Evolutionary conservation across 2,329 filamentous ascomycete species (phyloP), one percentile per base, ranked within the genome.

Genomic region (Didymella keratinophila): DNA sequence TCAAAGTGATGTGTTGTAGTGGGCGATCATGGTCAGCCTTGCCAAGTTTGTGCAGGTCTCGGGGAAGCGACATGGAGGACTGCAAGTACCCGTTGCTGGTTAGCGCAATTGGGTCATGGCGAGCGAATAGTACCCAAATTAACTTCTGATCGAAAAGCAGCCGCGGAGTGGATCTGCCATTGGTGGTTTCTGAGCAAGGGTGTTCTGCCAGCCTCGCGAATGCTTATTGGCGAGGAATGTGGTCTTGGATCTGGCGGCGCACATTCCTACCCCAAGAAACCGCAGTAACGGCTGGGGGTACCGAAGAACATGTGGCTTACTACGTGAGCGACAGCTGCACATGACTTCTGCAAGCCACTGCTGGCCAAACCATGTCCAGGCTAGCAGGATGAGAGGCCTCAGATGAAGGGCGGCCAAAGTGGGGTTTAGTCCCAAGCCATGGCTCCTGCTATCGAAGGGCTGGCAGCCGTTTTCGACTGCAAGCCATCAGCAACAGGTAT

Each of bases 401-500:
- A 57, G 49, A 62, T 48, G 54, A 64, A 67, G 64, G 51, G 65
- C 63, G 59, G 64, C 49, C 62, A 59, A 49, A 51, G 64, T 62
- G 58, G 51, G 68, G 73, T 62, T 64, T 68, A 70, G 64, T 66
- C 50, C 36, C 62, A 60, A 58, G 64, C 49, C 58, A 60, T 65
- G 62, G 66, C 65, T 65, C 58, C 62, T 60, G 47, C 58, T 50
- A 52, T 54, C 58, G 66, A 69, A 65, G 63, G 66, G 61, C 62
- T 66, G 65, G 64, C 62, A 58, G 67, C 69, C 65, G 68, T 71
- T 73, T 73, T 69, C 67, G 61, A 75, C 62, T 66, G 69, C 60
- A 67, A 63, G 54, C 62, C 59, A 64, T 60, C 55, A 58, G 63
- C 67, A 52, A 69, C 52, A 62, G 66, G 64, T 66, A 69, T 66